These are phyloP conservation scores for Zoysia matrella DNA, from an alignment of 202 grass and related monocot species.

Conservation along the genomic window DNA sequence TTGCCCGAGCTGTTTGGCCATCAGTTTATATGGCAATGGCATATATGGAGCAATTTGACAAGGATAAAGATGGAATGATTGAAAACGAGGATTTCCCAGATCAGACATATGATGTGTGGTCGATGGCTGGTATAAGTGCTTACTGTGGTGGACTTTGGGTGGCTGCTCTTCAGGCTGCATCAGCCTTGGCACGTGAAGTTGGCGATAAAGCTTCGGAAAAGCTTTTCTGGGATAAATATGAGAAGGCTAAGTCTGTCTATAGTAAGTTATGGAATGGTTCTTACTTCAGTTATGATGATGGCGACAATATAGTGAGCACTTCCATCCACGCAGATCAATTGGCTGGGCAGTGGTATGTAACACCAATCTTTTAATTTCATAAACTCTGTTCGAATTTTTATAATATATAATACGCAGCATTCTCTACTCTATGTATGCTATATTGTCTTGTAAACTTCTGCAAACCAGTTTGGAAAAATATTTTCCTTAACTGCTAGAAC, in stretches of 20 bases:
- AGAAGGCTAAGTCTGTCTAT: slow-evolving; percentile 89
- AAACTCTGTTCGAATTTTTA: slow-evolving; percentile 16
- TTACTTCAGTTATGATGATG: slow-evolving; percentile 94
- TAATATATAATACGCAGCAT: not conserved
- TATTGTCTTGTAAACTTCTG: not conserved
- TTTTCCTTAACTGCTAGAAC: not conserved
- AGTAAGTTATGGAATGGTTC: slow-evolving; percentile 93
- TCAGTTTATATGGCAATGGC: slow-evolving; percentile 98
- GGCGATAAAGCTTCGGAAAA: slow-evolving; percentile 83
- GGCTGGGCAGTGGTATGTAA: slow-evolving; percentile 89
- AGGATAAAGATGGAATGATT: slow-evolving; percentile 98
- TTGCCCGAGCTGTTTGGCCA: slow-evolving; percentile 93
- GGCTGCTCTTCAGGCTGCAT: slow-evolving; percentile 84
- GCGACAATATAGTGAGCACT: slow-evolving; percentile 65
- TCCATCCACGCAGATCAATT: slow-evolving; percentile 98
- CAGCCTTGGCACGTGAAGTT: slow-evolving; percentile 78
- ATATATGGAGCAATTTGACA: slow-evolving; percentile 99
- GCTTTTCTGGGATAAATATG: slow-evolving; percentile 87
- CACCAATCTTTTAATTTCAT: slow-evolving; percentile 14
- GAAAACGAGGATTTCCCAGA: slow-evolving; percentile 97
- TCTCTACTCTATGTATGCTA: not conserved
- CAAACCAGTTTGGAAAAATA: slow-evolving; percentile 6
- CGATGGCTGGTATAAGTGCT: slow-evolving; percentile 82
- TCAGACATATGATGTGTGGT: slow-evolving; percentile 99
- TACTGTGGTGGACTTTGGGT: slow-evolving; percentile 97